Evolutionary conservation across 805 yeast genomes (phyloP).

Genomic region (Saturnispora silvae): DNA sequence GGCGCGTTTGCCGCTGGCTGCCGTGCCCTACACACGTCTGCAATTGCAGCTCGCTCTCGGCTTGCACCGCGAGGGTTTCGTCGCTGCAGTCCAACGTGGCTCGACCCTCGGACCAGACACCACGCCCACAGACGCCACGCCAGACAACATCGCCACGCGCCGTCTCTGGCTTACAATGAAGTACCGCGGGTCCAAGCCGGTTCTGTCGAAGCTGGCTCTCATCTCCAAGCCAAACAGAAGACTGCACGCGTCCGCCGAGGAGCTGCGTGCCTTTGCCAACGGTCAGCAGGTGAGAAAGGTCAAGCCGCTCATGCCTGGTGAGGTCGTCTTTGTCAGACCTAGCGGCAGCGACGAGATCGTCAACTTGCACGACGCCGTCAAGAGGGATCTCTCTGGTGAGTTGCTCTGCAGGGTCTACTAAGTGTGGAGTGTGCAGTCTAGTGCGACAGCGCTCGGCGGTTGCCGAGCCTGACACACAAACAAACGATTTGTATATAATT

Average conservation of each 20-base stretch:
- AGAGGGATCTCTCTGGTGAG: conserved; percentile 61
- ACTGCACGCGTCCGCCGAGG: conserved; percentile 51
- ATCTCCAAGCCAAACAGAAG: conserved; percentile 80
- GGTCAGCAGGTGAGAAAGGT: conserved; percentile 70
- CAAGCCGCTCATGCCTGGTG: conserved; percentile 81
- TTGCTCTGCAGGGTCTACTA: conserved; percentile 62
- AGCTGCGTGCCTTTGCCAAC: conserved; percentile 60
- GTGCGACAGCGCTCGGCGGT: too few species aligned
- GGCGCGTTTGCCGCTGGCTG: conserved; percentile 62
- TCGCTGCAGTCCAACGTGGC: conserved; percentile 77
- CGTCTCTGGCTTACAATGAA: conserved; percentile 88
- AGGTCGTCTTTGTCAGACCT: conserved; percentile 57
- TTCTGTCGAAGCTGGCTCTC: conserved; percentile 57
- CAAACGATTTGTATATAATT: too few species aligned
- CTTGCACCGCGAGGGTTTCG: conserved; percentile 82
- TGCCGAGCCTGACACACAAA: too few species aligned
- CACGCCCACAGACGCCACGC: conserved; percentile 65
- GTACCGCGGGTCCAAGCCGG: conserved; percentile 72
- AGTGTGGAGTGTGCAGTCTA: conserved; percentile 5
- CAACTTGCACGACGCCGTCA: conserved; percentile 81
- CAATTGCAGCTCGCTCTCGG: conserved; percentile 79
- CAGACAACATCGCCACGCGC: conserved; percentile 76
- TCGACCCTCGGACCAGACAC: conserved; percentile 76
- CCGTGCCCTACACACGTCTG: conserved; percentile 72
- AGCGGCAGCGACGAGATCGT: conserved; percentile 38